These are phyloP conservation scores for Kodamaea hsintzibuensis DNA, from an alignment of 805 yeast genomes.

Conservation along the genomic window DNA sequence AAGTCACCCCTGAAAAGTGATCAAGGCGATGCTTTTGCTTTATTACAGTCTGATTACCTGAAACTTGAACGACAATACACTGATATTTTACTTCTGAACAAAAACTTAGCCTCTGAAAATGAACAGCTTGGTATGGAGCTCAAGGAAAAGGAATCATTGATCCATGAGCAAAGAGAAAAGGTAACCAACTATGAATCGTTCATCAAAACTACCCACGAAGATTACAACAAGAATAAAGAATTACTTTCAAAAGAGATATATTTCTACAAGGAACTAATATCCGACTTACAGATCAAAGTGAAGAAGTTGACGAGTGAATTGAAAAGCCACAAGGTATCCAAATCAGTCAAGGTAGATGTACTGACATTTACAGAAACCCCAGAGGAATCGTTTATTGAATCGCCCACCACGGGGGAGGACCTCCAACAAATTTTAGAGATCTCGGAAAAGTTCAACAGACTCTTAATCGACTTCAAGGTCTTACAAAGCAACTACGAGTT, in stretches of 20 bases:
- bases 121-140: constrained; percentile 35
- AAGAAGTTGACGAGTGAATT: constrained; percentile 21
- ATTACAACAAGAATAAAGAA: constrained; percentile 28
- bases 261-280: constrained; percentile 34
- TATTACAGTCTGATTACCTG: constrained; percentile 14
- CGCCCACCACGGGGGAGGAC: constrained; percentile 7
- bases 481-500: constrained; percentile 52
- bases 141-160: constrained; percentile 20
- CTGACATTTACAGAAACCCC: constrained; percentile 6
- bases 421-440: constrained; percentile 15
- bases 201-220: constrained; percentile 29
- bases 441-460: constrained; percentile 29
- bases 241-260: constrained; percentile 29
- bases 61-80: constrained; percentile 28
- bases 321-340: constrained; percentile 7
- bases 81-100: constrained; percentile 31
- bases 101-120: constrained; percentile 25
- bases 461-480: constrained; percentile 38
- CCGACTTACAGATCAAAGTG: constrained; percentile 30
- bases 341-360: neutral
- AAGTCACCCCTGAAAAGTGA: neutral
- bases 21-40: neutral
- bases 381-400: neutral
- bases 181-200: constrained; percentile 27
- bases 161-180: constrained; percentile 29